A percentile compares a stretch with the other conserved stretches of the same genome.
phyloP scores from a whole-genome alignment of 2,329 filamentous ascomycete genomes.

The Metarhizium robertsii region DNA sequence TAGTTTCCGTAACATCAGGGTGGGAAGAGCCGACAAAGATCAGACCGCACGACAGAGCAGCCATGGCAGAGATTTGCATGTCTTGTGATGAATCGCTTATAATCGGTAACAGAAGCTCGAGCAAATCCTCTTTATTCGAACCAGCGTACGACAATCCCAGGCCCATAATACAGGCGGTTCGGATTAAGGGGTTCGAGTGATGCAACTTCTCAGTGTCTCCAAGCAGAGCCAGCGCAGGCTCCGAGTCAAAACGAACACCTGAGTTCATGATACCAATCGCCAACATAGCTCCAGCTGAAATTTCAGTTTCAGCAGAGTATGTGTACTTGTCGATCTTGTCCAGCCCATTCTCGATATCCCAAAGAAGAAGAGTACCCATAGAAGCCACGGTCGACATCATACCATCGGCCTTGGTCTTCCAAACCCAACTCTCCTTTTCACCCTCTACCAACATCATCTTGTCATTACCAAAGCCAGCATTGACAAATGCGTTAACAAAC shows the following conservation, averaged over 20 bases:
- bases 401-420: constrained; percentile 97
- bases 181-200: constrained; percentile 66
- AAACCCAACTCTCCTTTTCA: constrained; percentile 89
- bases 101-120: constrained; percentile 77
- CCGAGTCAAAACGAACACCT: constrained; percentile 79
- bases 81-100: constrained; percentile 75
- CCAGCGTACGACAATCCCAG: constrained; percentile 91
- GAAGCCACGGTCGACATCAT: constrained; percentile 97
- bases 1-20: constrained; percentile 81
- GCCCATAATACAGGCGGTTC: constrained; percentile 88
- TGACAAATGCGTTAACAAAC: constrained; percentile 96
- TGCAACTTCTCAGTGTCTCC: constrained; percentile 72
- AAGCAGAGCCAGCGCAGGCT: constrained; percentile 81
- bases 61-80: constrained; percentile 96
- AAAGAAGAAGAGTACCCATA: constrained; percentile 80
- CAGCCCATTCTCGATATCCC: constrained; percentile 86
- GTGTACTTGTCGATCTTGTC: constrained; percentile 95
- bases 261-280: constrained; percentile 95
- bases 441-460: constrained; percentile 95
- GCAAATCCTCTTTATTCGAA: constrained; percentile 81
- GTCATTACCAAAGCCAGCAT: constrained; percentile 89
- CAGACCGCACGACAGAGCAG: constrained; percentile 79
- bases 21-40: constrained; percentile 91
- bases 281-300: constrained; percentile 84
- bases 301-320: constrained; percentile 67